phyloP scores from a whole-genome alignment of 176 grass and related monocot genomes.

The Carex littledalei region DNA sequence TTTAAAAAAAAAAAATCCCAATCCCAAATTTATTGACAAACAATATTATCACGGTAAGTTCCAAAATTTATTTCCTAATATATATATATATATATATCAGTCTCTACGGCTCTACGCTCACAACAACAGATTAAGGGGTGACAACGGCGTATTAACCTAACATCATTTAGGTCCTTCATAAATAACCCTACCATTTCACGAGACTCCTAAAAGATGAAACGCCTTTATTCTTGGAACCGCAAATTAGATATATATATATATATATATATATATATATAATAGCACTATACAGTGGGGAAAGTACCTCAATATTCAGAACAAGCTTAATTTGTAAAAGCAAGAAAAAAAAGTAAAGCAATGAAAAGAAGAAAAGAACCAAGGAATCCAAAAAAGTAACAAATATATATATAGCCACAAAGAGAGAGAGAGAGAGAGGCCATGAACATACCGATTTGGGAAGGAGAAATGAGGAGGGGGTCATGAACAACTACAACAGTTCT shows the following conservation, averaged over 20 bases:
- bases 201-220: background rate
- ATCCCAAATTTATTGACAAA: background rate
- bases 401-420: background rate
- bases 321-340: background rate
- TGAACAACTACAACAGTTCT: constrained; percentile 88
- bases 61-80: background rate
- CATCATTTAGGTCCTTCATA: background rate
- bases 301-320: background rate
- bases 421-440: background rate
- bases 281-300: background rate
- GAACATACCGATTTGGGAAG: constrained; percentile 55
- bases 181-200: background rate
- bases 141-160: background rate
- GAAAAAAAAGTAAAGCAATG: background rate
- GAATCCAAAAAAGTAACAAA: background rate
- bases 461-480: constrained; percentile 42
- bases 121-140: background rate
- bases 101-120: background rate
- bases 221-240: constrained; percentile 13
- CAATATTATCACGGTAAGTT: background rate
- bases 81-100: background rate
- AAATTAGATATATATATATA: background rate
- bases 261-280: background rate
- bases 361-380: background rate
- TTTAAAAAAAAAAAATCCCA: background rate